These are phyloP conservation scores for Polyporus arcularius DNA, from an alignment of 768 basidiomycete genomes.

Conservation along the genomic window DNA sequence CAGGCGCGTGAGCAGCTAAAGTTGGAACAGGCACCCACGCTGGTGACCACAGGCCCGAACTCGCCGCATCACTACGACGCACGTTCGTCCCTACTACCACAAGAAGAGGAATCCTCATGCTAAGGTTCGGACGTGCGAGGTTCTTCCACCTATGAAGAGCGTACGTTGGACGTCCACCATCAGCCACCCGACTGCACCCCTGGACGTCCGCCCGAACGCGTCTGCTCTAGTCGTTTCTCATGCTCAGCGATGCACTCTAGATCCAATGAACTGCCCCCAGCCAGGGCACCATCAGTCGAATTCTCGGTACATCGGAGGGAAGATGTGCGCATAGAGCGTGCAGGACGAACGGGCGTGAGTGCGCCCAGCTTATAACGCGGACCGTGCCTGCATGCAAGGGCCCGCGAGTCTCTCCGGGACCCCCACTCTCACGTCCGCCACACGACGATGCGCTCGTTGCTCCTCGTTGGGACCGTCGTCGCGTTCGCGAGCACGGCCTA, in stretches of 20 bases:
- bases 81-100: neutral
- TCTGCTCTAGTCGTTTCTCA: too few species aligned
- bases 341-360: neutral
- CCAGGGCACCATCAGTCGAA: too few species aligned
- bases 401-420: neutral
- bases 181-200: too few species aligned
- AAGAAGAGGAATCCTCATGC: neutral
- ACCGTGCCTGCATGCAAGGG: neutral
- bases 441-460: constrained; percentile 2
- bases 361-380: neutral
- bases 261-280: too few species aligned
- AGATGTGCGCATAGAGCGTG: neutral
- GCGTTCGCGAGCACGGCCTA: constrained; percentile 20
- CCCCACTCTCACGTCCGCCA: neutral
- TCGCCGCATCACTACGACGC: neutral
- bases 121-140: too few species aligned
- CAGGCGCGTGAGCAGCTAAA: neutral
- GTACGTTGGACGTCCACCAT: too few species aligned
- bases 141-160: too few species aligned
- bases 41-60: neutral
- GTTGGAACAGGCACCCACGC: neutral
- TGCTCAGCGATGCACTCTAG: too few species aligned
- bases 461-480: constrained; percentile 1
- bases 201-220: too few species aligned
- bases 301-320: neutral